Evolutionary conservation across 2,329 filamentous ascomycete genomes (phyloP), one percentile per base, ranked within the genome.

Genomic region (Colletotrichum sp.): DNA sequence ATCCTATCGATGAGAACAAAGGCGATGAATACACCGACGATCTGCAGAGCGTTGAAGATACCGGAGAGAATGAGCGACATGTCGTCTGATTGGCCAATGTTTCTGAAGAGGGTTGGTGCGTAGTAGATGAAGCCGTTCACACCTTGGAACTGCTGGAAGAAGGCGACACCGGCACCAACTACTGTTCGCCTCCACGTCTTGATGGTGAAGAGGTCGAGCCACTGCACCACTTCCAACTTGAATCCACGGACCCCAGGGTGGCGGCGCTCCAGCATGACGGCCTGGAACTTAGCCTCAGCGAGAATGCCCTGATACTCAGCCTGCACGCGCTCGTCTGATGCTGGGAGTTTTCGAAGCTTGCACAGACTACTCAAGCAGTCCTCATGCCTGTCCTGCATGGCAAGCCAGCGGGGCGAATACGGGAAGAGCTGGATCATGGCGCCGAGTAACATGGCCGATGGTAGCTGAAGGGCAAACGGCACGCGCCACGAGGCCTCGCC

Each of bases 291-390:
- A 2, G 88, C 87, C 69, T 91, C 89, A 1, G 87, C 85, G 1
- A 87, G 81, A 68, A 90, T 90, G 9, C 87, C 89, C 60, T 84
- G 84, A 84, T 85, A 89, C 74, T 91, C 89, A 24, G 84, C 80
- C 21, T 87, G 83, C 0, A 91, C 84, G 24, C 88, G 82, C 3
- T 80, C 72, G 62, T 91, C 88, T 1, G 80, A 83, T 0, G 79
- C 74, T 0, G 88, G 87, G 1, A 90, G 83, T 15, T 83, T 81
- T 2, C 87, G 85, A 1, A 89, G 82, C 60, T 83, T 83, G 4
- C 80, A 80, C 0, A 89, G 80, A 0, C 81, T 81, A 3, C 80
- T 26, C 0, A 89, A 78, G 2, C 84, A 81, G 21, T 88, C 87
- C 2, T 86, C 80, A 5, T 85, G 79, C 36, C 85, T 81, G 21